Evolutionary conservation across 2,329 filamentous ascomycete genomes (phyloP).

Genomic region (Magnaporthales sp.): DNA sequence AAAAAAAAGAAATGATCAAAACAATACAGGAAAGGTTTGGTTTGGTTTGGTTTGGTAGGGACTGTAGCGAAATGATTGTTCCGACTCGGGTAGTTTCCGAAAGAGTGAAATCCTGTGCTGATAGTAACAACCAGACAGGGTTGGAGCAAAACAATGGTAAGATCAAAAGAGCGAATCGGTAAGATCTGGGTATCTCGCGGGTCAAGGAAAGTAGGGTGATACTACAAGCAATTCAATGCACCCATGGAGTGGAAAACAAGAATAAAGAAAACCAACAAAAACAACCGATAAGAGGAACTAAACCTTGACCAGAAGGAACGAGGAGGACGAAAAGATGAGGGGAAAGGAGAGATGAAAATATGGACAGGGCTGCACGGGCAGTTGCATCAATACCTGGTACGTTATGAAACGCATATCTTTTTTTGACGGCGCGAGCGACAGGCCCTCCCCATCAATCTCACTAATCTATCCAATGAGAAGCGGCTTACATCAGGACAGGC

Average conservation of each 20-base stretch:
- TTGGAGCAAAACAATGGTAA: not conserved
- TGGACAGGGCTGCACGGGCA: not conserved
- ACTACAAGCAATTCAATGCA: not conserved
- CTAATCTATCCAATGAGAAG: not conserved
- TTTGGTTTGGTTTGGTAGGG: not conserved
- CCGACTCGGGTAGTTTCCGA: not conserved
- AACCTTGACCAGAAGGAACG: not conserved
- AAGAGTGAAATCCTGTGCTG: not conserved
- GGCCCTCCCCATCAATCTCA: not conserved
- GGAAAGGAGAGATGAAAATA: not conserved
- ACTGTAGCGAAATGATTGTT: not conserved
- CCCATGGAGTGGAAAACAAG: not conserved
- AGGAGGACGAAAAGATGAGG: not conserved
- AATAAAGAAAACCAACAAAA: not conserved
- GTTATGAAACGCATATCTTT: not conserved
- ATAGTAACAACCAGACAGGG: not conserved
- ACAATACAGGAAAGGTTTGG: not conserved
- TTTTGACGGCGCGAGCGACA: not conserved
- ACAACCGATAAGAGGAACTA: not conserved
- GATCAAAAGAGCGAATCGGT: not conserved
- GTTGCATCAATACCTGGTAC: conserved; percentile 1
- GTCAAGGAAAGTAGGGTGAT: not conserved
- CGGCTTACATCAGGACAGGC: not conserved
- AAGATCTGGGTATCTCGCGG: not conserved
- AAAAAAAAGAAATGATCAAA: not conserved